Percentiles rank a stretch among this genome's conserved stretches.
These are phyloP conservation scores for Hyaloscypha hepaticicola DNA, from an alignment of 495 filamentous ascomycete species.

Conservation along the genomic window DNA sequence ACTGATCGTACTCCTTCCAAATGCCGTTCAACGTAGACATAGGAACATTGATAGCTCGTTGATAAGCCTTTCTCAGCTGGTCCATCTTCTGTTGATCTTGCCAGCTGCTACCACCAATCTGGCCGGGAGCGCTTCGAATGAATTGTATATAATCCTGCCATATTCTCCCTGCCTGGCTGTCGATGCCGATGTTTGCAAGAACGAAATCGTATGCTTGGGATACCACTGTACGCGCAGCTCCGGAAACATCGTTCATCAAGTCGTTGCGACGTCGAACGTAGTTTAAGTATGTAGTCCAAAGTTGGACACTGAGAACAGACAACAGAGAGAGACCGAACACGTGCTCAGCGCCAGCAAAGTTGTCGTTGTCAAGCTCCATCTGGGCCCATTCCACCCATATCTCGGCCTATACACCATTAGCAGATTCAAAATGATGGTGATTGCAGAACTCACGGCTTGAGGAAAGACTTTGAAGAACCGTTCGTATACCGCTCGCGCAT, in stretches of 20 bases:
- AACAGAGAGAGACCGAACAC: constrained; percentile 77
- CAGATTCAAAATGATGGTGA: not conserved
- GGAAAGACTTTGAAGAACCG: constrained; percentile 86
- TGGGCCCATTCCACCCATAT: constrained; percentile 82
- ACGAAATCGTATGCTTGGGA: constrained; percentile 87
- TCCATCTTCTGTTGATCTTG: constrained; percentile 99
- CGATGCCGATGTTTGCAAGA: constrained; percentile 82
- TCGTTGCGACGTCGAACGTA: constrained; percentile 92
- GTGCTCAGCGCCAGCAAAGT: constrained; percentile 71
- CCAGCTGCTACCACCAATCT: constrained; percentile 81
- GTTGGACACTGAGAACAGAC: constrained; percentile 70
- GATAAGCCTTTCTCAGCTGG: constrained; percentile 82
- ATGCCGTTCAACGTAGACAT: constrained; percentile 74
- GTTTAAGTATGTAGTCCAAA: constrained; percentile 93
- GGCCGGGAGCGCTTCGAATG: constrained; percentile 79
- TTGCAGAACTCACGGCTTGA: constrained; percentile 67
- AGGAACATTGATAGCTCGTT: constrained; percentile 81
- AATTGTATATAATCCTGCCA: constrained; percentile 95
- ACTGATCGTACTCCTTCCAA: constrained; percentile 97
- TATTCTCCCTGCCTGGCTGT: constrained; percentile 85
- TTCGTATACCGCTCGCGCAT: constrained; percentile 77
- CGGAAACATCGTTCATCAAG: constrained; percentile 73
- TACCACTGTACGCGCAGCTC: constrained; percentile 71
- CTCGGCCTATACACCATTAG: constrained; percentile 64
- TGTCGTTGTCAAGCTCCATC: constrained; percentile 83